phyloP scores from a whole-genome alignment of 139 green algal genomes.

The Closterium sp. region DNA sequence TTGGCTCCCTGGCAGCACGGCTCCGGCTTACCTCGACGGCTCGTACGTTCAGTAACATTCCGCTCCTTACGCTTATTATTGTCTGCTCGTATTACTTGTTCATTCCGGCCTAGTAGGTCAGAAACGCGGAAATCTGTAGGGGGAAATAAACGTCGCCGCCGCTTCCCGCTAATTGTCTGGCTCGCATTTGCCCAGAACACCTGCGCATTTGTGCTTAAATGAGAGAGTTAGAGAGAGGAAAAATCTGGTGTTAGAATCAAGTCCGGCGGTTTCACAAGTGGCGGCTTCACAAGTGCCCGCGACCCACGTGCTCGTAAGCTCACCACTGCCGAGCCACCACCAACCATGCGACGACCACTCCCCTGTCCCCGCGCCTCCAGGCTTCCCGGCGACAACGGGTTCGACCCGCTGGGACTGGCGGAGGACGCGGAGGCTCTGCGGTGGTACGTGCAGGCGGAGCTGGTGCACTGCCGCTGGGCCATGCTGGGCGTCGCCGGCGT shows the following conservation, averaged over 20 bases:
- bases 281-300: background rate
- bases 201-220: background rate
- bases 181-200: background rate
- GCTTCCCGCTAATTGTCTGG: background rate
- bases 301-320: background rate
- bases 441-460: constrained; percentile 68
- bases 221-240: no score
- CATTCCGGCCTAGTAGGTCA: background rate
- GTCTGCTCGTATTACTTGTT: background rate
- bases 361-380: constrained; percentile 55
- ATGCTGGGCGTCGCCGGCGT: constrained; percentile 60
- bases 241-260: no score
- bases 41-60: constrained; percentile 8
- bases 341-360: constrained; percentile 17
- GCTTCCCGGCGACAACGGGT: constrained; percentile 64
- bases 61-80: background rate
- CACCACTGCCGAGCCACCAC: background rate
- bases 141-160: background rate
- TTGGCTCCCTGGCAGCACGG: constrained; percentile 39
- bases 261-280: no score
- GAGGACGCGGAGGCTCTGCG: constrained; percentile 68
- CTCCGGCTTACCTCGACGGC: constrained; percentile 44
- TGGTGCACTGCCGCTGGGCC: constrained; percentile 57
- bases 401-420: constrained; percentile 75
- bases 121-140: background rate